Percentiles rank a stretch among this genome's conserved stretches.
Conservation (phyloP, 306 rosid species). For the Fragaria vesca region DNA sequence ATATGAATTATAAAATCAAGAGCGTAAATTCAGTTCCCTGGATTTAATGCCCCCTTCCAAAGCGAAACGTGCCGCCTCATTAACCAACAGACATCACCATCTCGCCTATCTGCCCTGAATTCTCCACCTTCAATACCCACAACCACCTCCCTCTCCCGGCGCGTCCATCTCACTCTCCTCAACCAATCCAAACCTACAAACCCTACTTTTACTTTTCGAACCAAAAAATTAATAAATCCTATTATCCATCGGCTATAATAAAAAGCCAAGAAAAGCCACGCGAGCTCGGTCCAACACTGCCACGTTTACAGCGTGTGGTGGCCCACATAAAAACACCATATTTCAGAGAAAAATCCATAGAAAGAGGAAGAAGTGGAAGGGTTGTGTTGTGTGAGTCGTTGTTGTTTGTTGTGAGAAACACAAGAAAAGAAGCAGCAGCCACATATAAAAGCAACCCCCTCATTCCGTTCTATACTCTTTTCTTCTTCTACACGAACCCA, state of each 20-base stretch:
- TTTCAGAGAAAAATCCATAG: not conserved
- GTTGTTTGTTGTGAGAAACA: conserved; percentile 17
- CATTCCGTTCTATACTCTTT: not conserved
- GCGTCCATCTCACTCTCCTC: not conserved
- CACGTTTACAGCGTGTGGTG: conserved; percentile 8
- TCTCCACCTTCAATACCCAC: not conserved
- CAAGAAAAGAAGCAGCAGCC: conserved; percentile 12
- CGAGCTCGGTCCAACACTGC: conserved; percentile 12
- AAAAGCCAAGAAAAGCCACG: not conserved
- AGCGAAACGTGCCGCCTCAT: conserved; percentile 23
- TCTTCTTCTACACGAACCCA: conserved; percentile 5
- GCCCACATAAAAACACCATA: conserved; percentile 5
- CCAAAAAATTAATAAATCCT: not conserved
- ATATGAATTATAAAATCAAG: too few species aligned
- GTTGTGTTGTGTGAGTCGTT: conserved; percentile 12
- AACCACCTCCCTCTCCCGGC: not conserved
- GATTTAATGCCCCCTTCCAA: not conserved
- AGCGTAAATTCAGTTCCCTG: too few species aligned
- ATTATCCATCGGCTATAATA: not conserved
- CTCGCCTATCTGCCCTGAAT: not conserved
- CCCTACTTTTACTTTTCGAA: conserved; percentile 8
- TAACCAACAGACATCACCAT: conserved; percentile 19
- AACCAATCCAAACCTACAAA: conserved; percentile 14
- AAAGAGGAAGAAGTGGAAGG: conserved; percentile 8
- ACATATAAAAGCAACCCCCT: conserved; percentile 24